Base-by-base conservation (phyloP, 306 rosid genomes). In the Ammopiptanthus mongolicus region DNA sequence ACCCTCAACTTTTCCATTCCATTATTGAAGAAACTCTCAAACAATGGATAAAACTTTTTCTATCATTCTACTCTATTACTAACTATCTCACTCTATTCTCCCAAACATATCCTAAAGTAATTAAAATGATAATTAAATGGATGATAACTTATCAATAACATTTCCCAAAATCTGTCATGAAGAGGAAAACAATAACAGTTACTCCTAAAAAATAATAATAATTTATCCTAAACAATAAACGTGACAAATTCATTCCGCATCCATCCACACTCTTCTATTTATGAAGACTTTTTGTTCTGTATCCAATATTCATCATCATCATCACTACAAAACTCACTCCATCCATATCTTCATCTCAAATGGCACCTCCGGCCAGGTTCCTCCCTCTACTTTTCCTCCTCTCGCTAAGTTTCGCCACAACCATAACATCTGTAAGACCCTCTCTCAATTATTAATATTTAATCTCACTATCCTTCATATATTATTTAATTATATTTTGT, bases 341-440 rank as follows among this genome's bases (percentile, higher is more conserved):
- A 7, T 34, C 37, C 0, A 1, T 5, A 34, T 34, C 42, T 36
- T 5, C 1, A 8, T 6, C 48, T 37, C 64, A 36, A 36, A 84
- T 85, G 86, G 88, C 77, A 15, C 65, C 21, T 53, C 15, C 52
- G n/a, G 5, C 14, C 0, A 8, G 48, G 67, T 18, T 82, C 56
- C 62, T 82, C 68, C 59, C 66, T 31, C 69, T 69, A 36, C 33
- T 78, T 11, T 48, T 76, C 22, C 60, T 76, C 11, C 79, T 87
- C 68, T 36, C 42, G 0, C 46, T 83, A 60, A 25, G 80, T 61
- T 22, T 80, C 82, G 10, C 78, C 41, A 31, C 33, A 33, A 71
- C 71, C 63, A 78, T 85, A 29, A 68, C 36, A 12, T 80, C 85
- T 8, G 91, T 83, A 81, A 62, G 39, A 14, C 8, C 0, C 15